Evolutionary conservation across 495 filamentous ascomycete species (phyloP), one percentile per base, ranked within the genome.

Genomic region (Pseudotulostoma volvatum): DNA sequence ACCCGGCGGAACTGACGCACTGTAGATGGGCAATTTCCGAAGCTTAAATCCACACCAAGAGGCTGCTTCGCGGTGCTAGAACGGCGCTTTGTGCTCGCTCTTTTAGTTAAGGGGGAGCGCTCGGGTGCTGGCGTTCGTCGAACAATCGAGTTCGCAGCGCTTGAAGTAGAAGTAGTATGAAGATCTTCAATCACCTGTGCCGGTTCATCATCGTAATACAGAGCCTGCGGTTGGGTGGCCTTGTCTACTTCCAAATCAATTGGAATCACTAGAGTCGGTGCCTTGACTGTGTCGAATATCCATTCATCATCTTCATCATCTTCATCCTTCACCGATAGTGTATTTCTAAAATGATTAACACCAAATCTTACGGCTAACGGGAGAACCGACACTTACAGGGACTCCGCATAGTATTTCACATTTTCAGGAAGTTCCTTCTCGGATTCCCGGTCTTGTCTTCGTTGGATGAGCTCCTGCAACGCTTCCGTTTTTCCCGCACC

Each of bases 271-370:
- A 70, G 64, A 1, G 60, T 62, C 13, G 68, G 56, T 17, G 73
- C 78, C 53, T 81, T 88, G 47, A 99, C 74, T 0, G 90, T 99
- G 49, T 95, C 90, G 51, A 99, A 99, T n/a, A 95, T 78, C 90
- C 90, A 99, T 37, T 83, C 83, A 47, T 93, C 86, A 13, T 79
- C 67, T 14, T 86, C 79, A 14, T n/a, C n/a, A n/a, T n/a, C n/a
- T 5, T 72, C 66, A n/a, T 52, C 46, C 1, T 66, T 76, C 39
- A 64, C 68, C 37, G 67, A 75, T 51, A 82, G 65, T n/a, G 76
- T 78, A 46, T 79, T 76, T 35, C 63, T 68, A 36, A 18, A 30
- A 7, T 16, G 31, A 15, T 36, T 23, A 44, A 17, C 14, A 15
- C 33, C 7, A 14, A 36, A 9, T 13, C 36, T 5, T 13, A 1